Percentiles rank a stretch among this genome's conserved stretches.
Conservation (phyloP, 805 yeast genomes). For the Pichia thaimueangensis region DNA sequence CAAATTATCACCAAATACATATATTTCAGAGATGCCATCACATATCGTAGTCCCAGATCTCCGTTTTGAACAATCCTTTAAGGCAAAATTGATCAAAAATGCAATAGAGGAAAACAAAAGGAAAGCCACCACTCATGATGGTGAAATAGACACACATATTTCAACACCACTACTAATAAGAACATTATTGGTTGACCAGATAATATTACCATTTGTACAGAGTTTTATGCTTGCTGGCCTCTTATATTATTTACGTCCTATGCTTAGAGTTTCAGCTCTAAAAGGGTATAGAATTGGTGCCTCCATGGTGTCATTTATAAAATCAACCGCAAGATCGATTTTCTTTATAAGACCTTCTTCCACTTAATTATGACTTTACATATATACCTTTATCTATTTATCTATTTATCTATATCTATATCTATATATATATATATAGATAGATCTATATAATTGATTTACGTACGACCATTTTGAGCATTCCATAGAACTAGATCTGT, state of each 20-base stretch:
- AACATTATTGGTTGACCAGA: conserved; percentile 47
- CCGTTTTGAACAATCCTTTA: conserved; percentile 59
- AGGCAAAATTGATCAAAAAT: conserved; percentile 30
- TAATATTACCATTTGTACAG: conserved; percentile 51
- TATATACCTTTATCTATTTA: too few species aligned
- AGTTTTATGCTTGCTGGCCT: conserved; percentile 42
- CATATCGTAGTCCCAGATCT: conserved; percentile 47
- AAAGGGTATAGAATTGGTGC: conserved; percentile 1
- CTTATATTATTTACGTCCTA: conserved; percentile 32
- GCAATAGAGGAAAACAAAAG: conserved; percentile 14
- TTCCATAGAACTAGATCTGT: conserved; percentile 78
- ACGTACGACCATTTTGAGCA: conserved; percentile 2
- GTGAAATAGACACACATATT: conserved; percentile 14
- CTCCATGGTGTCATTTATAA: not conserved
- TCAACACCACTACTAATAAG: conserved; percentile 37
- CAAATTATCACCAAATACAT: too few species aligned
- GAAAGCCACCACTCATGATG: not conserved
- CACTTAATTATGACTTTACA: too few species aligned
- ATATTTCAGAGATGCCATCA: too few species aligned
- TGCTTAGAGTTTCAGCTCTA: conserved; percentile 9
- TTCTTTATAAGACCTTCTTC: conserved; percentile 5
- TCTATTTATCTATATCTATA: too few species aligned
- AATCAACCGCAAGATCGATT: not conserved
- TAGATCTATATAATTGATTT: conserved; percentile 4
- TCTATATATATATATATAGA: conserved; percentile 1